Evolutionary conservation across 345 rosid genomes (phyloP), one percentile per base, ranked within the genome.

Genomic region (Aegle marmelos): DNA sequence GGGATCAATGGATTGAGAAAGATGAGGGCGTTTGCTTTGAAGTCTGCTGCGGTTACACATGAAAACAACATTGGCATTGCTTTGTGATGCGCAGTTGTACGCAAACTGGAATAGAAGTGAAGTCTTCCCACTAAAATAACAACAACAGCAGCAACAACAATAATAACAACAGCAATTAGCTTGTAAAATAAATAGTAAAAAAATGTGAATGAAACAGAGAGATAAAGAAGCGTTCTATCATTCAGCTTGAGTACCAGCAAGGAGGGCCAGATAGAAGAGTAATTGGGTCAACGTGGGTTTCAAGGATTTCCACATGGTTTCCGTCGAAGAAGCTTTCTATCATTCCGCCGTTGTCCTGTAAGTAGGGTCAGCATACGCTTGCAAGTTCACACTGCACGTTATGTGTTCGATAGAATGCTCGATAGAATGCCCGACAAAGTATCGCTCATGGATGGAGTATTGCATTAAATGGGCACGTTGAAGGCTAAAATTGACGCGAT

Each of bases 51-150:
- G 92, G 74, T 84, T 88, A 83, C 98, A 90, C 54, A 95, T 85
- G 88, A 95, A 91, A 61, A 91, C 90, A 14, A 93, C 98, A 2
- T 82, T 74, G 37, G 73, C 76, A 67, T 60, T 14, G 64, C 60
- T 58, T 36, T 71, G 41, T 33, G 68, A 61, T 22, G 95, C 91
- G 2, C 80, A 72, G 60, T 91, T 95, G 81, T 83, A 72, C 30
- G 98, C 97, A 31, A 85, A 91, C 83, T 95, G 98, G 82, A 95
- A 89, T 10, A 91, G 88, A 67, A 95, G 68, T 60, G 98, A 93
- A 58, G 98, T 93, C 79, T 95, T 93, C 74, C 98, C 98, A 76
- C 98, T 95, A 87, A 72, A 76, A 68, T 70, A 57, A 69, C 41
- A 60, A 60, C 28, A 25, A 14, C 64, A 31, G 1, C 36, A 17